Evolutionary conservation across 352 stramenopile genomes (phyloP).

Genomic region (Globisporangium canariense): DNA sequence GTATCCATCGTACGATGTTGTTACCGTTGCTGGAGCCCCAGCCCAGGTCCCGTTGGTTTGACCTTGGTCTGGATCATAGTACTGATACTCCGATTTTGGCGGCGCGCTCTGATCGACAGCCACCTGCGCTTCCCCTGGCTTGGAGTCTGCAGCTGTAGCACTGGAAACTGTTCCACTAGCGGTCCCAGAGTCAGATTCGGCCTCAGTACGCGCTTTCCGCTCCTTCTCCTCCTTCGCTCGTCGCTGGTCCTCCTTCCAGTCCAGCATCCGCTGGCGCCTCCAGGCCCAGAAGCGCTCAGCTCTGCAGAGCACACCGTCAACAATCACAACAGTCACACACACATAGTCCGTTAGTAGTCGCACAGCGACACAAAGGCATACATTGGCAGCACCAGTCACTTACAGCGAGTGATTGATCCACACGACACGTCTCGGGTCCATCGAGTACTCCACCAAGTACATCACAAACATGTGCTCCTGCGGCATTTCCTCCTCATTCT

Average conservation of each 20-base stretch:
- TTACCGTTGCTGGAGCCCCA: constrained; percentile 4
- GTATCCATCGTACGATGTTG: constrained; percentile 24
- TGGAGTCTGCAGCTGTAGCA: background rate
- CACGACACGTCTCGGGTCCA: constrained; percentile 51
- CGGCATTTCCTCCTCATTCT: constrained; percentile 15
- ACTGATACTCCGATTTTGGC: background rate
- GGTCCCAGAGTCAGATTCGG: background rate
- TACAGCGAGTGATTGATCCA: constrained; percentile 73
- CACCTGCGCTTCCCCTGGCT: background rate
- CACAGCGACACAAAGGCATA: background rate
- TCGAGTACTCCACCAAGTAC: constrained; percentile 69
- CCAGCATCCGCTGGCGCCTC: constrained; percentile 33
- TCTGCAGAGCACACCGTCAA: constrained; percentile 16
- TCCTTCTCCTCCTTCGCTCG: constrained; percentile 20
- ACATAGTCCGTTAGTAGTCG: background rate
- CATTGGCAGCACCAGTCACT: constrained; percentile 5
- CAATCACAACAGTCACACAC: background rate
- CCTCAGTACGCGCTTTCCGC: background rate
- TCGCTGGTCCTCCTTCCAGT: constrained; percentile 20
- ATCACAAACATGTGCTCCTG: constrained; percentile 45
- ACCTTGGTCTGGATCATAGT: background rate
- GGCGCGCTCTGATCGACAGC: background rate
- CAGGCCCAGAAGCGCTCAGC: constrained; percentile 51
- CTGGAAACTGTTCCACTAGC: background rate
- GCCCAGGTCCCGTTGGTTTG: background rate